A percentile compares a stretch with the other conserved stretches of the same genome.
phyloP scores from a whole-genome alignment of 1,284 basidiomycete species.

The Cryptococcus deneoformans region DNA sequence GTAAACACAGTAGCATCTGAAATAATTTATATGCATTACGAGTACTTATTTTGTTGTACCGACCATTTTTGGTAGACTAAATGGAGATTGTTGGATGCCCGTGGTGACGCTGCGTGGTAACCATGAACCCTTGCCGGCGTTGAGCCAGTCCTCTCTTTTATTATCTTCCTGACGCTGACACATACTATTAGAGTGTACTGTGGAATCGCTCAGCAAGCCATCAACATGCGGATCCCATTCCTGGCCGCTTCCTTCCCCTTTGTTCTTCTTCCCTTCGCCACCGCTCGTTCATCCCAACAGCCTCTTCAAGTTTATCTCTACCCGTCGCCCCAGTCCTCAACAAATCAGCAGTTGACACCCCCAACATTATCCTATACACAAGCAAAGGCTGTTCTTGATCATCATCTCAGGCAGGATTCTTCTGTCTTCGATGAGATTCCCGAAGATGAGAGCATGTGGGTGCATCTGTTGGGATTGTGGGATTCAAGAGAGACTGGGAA shows the following conservation, averaged over 20 bases:
- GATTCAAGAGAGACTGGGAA: conserved; percentile 18
- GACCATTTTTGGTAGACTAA: too few relatives aligned
- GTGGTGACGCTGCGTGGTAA: too few relatives aligned
- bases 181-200: too few relatives aligned
- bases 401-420: conserved; percentile 44
- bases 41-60: too few relatives aligned
- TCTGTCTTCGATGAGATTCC: conserved; percentile 40
- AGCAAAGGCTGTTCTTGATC: conserved; percentile 45
- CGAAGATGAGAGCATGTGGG: conserved; percentile 41
- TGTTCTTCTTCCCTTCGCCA: conserved; percentile 10
- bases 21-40: too few relatives aligned
- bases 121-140: too few relatives aligned
- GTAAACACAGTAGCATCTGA: too few relatives aligned
- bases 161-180: too few relatives aligned
- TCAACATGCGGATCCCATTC: conserved; percentile 14
- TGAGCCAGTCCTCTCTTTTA: too few relatives aligned
- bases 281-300: conserved; percentile 21
- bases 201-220: not conserved
- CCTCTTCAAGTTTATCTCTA: conserved; percentile 47
- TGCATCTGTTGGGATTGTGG: conserved; percentile 38
- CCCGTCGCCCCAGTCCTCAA: conserved; percentile 33
- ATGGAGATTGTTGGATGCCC: too few relatives aligned
- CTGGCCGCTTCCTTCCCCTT: conserved; percentile 5
- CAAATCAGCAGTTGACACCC: conserved; percentile 6
- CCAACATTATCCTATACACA: conserved; percentile 42